Evolutionary conservation across 2,329 filamentous ascomycete genomes (phyloP).

Genomic region (Aspergillus quadricinctus): DNA sequence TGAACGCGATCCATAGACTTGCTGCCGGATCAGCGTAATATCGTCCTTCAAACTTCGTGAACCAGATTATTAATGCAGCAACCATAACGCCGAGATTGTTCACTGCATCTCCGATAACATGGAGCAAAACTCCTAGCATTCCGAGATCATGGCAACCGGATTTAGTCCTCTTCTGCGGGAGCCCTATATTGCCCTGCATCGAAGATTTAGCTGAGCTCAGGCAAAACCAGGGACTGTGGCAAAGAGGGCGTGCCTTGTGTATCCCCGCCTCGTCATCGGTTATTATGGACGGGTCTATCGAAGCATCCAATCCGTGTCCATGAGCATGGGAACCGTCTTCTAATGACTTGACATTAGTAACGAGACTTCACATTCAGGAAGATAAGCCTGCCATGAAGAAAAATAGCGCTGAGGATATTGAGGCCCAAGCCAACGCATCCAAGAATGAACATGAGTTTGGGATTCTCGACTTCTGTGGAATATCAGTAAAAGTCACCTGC

Average conservation of each 20-base stretch:
- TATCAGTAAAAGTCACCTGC: not conserved
- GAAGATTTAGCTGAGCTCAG: not conserved
- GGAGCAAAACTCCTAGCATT: constrained; percentile 65
- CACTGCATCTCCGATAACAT: constrained; percentile 67
- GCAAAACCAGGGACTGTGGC: too few relatives aligned
- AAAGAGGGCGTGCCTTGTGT: not conserved
- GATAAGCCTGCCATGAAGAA: constrained; percentile 56
- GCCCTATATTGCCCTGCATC: not conserved
- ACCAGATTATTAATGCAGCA: constrained; percentile 66
- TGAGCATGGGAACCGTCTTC: constrained; percentile 20
- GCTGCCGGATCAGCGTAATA: constrained; percentile 71
- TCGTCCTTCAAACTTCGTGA: constrained; percentile 51
- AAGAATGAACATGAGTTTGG: constrained; percentile 63
- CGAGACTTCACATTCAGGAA: not conserved
- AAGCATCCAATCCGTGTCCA: not conserved
- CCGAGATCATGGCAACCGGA: constrained; percentile 58
- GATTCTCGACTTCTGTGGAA: constrained; percentile 56
- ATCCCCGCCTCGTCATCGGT: not conserved
- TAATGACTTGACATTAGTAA: not conserved
- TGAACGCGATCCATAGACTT: constrained; percentile 65
- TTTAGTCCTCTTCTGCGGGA: constrained; percentile 12
- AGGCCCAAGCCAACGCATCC: constrained; percentile 63
- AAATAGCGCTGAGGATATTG: constrained; percentile 62
- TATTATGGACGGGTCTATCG: not conserved
- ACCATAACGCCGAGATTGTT: constrained; percentile 75